Base-by-base conservation (phyloP, 345 rosid genomes). In the Kandelia obovata region DNA sequence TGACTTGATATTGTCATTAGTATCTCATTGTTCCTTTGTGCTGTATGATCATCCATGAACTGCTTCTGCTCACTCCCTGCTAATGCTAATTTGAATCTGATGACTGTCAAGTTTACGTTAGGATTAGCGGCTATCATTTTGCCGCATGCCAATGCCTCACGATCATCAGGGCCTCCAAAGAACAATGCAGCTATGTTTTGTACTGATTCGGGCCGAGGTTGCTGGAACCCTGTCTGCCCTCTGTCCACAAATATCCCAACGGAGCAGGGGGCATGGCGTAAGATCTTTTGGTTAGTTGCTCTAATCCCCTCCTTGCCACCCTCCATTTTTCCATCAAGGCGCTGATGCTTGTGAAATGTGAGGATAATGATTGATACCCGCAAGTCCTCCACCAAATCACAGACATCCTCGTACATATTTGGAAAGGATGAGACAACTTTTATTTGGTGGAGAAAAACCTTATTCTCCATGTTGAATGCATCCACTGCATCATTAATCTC, bases 121-220 rank as follows among this genome's bases (percentile, higher is more conserved):
- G 82, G 71, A 63, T 89, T 85, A 6, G 72, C 55, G 0, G 80
- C 75, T 21, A 93, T 74, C 76, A 92, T 79, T 65, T 73, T 83
- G 70, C 94, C 82, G 32, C 88, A 86, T 5, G 97, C 84, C 49
- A 93, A 64, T 21, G 98, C 98, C 80, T 93, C 98, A 13, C 96
- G 86, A 69, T 93, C 96, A 75, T 93, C 98, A 21, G 92, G 82
- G 26, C 98, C 98, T 23, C 94, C 96, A 8, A 93, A 93, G 71
- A 93, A 93, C 76, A 91, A 75, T 5, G 79, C 75, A 7, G 87
- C 96, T 2, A 87, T 89, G 10, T 84, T 82, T 61, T 91, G 98
- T 28, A 83, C 78, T 0, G 69, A 35, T 11, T 77, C 85, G 28
- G 73, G 72, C 8, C 82, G 81, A 23, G 92, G 87, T 57, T 82